Evolutionary conservation across 164 flowering plant species (phyloP).

Genomic region (Nelumbo lutea): DNA sequence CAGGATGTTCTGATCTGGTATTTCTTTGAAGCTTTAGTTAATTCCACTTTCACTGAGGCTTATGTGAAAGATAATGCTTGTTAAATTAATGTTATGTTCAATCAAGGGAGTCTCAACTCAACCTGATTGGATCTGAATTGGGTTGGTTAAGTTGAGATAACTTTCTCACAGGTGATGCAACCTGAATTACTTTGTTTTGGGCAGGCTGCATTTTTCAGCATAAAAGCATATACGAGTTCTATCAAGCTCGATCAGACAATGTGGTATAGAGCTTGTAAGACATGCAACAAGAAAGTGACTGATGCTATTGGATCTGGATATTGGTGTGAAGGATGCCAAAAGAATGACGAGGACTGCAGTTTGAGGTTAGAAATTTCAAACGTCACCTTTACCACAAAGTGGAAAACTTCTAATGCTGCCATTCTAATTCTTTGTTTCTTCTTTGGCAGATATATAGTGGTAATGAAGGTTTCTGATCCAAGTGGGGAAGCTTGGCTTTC

Average conservation of each 20-base stretch:
- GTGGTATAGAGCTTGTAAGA: slow-evolving; percentile 95
- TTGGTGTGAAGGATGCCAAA: slow-evolving; percentile 96
- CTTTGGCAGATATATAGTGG: slow-evolving; percentile 66
- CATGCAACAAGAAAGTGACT: slow-evolving; percentile 92
- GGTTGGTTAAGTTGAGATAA: too few relatives aligned
- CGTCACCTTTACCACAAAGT: background rate
- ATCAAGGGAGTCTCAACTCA: too few relatives aligned
- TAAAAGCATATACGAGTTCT: slow-evolving; percentile 57
- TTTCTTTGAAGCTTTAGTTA: too few relatives aligned
- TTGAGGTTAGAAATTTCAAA: slow-evolving; percentile 46
- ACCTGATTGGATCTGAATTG: too few relatives aligned
- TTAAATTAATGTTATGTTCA: too few relatives aligned
- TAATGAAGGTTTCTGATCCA: slow-evolving; percentile 56
- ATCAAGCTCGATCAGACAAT: slow-evolving; percentile 88
- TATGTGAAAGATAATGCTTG: too few relatives aligned
- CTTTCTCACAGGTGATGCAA: too few relatives aligned
- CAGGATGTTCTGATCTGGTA: too few relatives aligned
- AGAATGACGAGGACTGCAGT: slow-evolving; percentile 61
- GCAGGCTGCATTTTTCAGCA: slow-evolving; percentile 67
- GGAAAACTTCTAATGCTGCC: background rate
- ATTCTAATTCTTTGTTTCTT: background rate
- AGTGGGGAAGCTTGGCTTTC: slow-evolving; percentile 88
- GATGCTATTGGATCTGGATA: slow-evolving; percentile 85
- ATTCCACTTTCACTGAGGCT: too few relatives aligned
- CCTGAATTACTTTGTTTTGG: slow-evolving; percentile 1